A percentile compares a stretch with the other conserved stretches of the same genome.
Evolutionary conservation across 371 early-diverging fungal species (phyloP).

Genomic region (Mortierella sp.): DNA sequence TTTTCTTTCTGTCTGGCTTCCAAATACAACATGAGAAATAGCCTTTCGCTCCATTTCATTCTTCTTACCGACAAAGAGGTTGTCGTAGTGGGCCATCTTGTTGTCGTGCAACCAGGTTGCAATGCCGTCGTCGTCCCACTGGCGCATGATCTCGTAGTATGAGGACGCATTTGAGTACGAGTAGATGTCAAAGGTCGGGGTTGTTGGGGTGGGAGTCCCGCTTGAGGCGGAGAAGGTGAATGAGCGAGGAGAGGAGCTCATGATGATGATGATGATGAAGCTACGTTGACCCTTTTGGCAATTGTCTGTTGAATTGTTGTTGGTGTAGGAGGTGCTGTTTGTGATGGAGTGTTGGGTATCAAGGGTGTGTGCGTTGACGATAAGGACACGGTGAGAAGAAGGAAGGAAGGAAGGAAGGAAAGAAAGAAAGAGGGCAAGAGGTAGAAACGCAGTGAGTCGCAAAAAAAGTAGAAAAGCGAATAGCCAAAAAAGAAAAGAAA

Average conservation of each 20-base stretch:
- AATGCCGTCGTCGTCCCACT: slow-evolving; percentile 84
- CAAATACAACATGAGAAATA: background rate
- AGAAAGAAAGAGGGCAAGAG: background rate
- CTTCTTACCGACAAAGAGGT: slow-evolving; percentile 71
- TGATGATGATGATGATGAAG: slow-evolving; percentile 26
- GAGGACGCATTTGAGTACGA: slow-evolving; percentile 52
- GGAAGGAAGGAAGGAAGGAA: background rate
- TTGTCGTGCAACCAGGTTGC: slow-evolving; percentile 82
- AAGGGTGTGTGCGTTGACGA: background rate
- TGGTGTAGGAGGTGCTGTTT: background rate
- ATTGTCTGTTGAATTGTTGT: background rate
- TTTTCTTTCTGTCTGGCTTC: background rate
- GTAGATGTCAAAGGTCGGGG: slow-evolving; percentile 64
- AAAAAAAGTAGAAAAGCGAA: too few species aligned
- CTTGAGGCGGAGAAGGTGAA: slow-evolving; percentile 58
- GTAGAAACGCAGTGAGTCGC: background rate
- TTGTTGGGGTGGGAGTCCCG: slow-evolving; percentile 65
- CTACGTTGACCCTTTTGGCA: background rate
- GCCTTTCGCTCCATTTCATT: too few species aligned
- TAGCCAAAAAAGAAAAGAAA: background rate
- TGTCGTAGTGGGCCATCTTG: slow-evolving; percentile 77
- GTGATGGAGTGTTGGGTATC: background rate
- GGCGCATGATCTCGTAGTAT: slow-evolving; percentile 67
- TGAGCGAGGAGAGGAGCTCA: slow-evolving; percentile 55
- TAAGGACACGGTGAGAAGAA: background rate